Evolutionary conservation across 1,284 basidiomycete genomes (phyloP), one percentile per base, ranked within the genome.

Genomic region (Xerocomus minutiporus): DNA sequence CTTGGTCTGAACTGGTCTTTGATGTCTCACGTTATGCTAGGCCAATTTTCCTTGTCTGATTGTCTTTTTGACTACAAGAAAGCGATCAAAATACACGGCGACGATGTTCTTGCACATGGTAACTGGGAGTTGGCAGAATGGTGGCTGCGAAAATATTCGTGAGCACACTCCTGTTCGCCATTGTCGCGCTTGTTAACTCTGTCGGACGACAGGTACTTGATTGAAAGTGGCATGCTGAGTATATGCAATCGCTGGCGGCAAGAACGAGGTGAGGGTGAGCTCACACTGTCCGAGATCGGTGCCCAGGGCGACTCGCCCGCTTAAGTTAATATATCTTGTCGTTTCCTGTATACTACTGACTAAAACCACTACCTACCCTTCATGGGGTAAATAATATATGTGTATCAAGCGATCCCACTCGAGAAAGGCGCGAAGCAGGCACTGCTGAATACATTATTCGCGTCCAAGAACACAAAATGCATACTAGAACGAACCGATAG

Each of bases 61-160:
- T 89, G 86, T 62, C 66, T 91, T 23, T 78, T 88, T 55, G 84
- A 88, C 55, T 85, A 86, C 58, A 78, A 84, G 32, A 74, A 71
- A 40, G 77, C 78, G 1, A 79, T 88, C 17, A 84, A 80, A 1
- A 80, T 94, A 46, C 91, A 94, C 56, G 91, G 91, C 4, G 90
- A 95, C 60, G 93, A 96, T 63, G 88, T 93, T 29, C 76, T 96
- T 17, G 86, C 86, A 5, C 91, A 95, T 63, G 75, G 73, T 35
- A 93, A 92, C 63, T 96, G 93, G 91, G 93, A 96, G 69, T 78
- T 95, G 48, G 77, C 80, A 7, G 91, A 94, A 64, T 76, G 77
- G 51, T 96, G 91, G 83, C 74, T 96, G 45, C 78, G 81, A 52
- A 82, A 86, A 67, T 94, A 90, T 62, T 62, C 57, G 85, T 78